A percentile compares a stretch with the other conserved stretches of the same genome.
Conservation (phyloP, 2,329 filamentous ascomycete species). For the Teratosphaeria zuluensis region DNA sequence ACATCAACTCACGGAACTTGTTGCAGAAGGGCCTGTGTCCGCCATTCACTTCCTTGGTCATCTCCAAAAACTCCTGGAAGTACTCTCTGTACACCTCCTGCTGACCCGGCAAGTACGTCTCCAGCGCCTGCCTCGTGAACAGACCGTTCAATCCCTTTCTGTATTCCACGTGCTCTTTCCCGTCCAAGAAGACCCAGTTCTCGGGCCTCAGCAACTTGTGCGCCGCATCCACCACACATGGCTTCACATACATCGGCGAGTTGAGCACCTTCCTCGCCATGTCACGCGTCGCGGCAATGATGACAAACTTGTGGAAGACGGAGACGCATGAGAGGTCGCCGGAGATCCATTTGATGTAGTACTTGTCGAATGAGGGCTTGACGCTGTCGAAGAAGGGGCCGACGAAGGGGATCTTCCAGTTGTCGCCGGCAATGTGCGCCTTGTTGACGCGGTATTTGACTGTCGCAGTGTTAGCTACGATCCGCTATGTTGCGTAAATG, state of each 20-base stretch:
- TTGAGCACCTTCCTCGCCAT: slow-evolving; percentile 97
- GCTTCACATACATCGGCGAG: slow-evolving; percentile 83
- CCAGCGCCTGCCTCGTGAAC: slow-evolving; percentile 84
- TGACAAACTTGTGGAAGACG: slow-evolving; percentile 99
- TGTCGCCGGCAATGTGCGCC: slow-evolving; percentile 37
- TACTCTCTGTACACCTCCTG: slow-evolving; percentile 86
- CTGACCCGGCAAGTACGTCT: slow-evolving; percentile 80
- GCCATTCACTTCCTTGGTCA: slow-evolving; percentile 58
- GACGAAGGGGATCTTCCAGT: slow-evolving; percentile 46
- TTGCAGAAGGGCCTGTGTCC: slow-evolving; percentile 82
- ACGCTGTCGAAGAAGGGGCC: slow-evolving; percentile 92
- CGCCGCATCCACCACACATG: slow-evolving; percentile 89
- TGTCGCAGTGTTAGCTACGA: slow-evolving; percentile 12
- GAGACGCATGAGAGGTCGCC: slow-evolving; percentile 92
- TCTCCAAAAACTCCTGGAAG: slow-evolving; percentile 66
- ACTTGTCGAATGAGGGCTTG: slow-evolving; percentile 83
- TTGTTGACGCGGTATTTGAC: slow-evolving; percentile 40
- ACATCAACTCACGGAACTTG: slow-evolving; percentile 88
- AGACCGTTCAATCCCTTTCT: slow-evolving; percentile 91
- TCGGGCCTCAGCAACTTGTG: slow-evolving; percentile 83
- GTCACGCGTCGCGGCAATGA: slow-evolving; percentile 89
- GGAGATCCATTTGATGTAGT: slow-evolving; percentile 85
- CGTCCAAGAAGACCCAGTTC: slow-evolving; percentile 97
- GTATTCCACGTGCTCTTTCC: slow-evolving; percentile 90
- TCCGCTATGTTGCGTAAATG: not conserved